phyloP scores from a whole-genome alignment of 2,329 filamentous ascomycete species.

The Cladophialophora psammophila region DNA sequence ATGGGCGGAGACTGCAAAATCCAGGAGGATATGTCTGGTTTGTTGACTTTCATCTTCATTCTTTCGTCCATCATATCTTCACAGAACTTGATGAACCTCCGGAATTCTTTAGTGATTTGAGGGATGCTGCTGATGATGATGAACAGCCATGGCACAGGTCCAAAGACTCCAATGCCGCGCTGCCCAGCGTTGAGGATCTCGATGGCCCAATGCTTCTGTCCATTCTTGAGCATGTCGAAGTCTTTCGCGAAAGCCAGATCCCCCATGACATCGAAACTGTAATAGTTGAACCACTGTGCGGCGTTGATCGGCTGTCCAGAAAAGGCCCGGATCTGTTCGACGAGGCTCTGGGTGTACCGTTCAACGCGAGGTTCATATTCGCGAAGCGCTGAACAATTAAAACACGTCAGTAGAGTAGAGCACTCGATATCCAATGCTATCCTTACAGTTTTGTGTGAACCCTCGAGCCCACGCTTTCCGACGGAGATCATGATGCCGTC shows the following conservation, averaged over 20 bases:
- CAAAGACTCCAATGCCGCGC: conserved; percentile 30
- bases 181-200: conserved; percentile 34
- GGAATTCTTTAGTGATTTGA: background rate
- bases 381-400: conserved; percentile 46
- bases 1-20: conserved; percentile 22
- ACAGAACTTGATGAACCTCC: conserved; percentile 45
- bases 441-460: conserved; percentile 33
- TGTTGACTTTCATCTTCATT: conserved; percentile 34
- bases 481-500: conserved; percentile 48
- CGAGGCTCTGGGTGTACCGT: conserved; percentile 37
- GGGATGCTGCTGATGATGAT: conserved; percentile 25
- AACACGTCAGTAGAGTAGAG: conserved; percentile 38
- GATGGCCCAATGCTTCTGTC: conserved; percentile 41
- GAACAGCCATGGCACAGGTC: conserved; percentile 34
- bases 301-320: conserved; percentile 45
- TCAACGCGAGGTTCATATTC: conserved; percentile 49
- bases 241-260: conserved; percentile 46
- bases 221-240: conserved; percentile 44
- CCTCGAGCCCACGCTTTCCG: conserved; percentile 52
- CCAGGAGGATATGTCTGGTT: conserved; percentile 23
- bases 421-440: background rate
- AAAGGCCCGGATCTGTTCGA: conserved; percentile 33
- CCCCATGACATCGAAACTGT: conserved; percentile 47
- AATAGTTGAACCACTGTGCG: conserved; percentile 46
- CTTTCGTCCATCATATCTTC: conserved; percentile 43